phyloP scores from a whole-genome alignment of 768 basidiomycete species.

The Podaxis sp. region DNA sequence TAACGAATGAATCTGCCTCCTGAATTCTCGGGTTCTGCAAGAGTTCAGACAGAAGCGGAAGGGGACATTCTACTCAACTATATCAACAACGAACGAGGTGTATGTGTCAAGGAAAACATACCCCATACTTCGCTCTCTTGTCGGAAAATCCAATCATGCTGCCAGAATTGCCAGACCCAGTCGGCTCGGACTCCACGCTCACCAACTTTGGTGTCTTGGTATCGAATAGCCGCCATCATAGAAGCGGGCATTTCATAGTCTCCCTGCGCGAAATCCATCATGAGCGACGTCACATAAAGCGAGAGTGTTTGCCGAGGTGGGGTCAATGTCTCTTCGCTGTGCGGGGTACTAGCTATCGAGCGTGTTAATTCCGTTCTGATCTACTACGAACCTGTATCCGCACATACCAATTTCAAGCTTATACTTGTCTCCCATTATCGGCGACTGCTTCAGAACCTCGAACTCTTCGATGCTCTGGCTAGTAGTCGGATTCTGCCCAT shows the following conservation, averaged over 20 bases:
- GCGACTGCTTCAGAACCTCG: conserved; percentile 63
- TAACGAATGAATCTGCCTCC: conserved; percentile 65
- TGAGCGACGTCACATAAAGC: conserved; percentile 64
- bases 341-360: conserved; percentile 22
- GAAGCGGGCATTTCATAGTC: conserved; percentile 61
- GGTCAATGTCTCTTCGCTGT: conserved; percentile 20
- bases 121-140: conserved; percentile 75
- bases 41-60: conserved; percentile 61
- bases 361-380: conserved; percentile 9
- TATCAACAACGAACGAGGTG: background rate
- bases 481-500: conserved; percentile 26
- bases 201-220: conserved; percentile 56
- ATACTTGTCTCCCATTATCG: conserved; percentile 66
- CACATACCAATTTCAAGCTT: conserved; percentile 67
- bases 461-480: conserved; percentile 37
- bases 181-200: conserved; percentile 63
- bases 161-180: conserved; percentile 76
- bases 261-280: conserved; percentile 57
- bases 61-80: conserved; percentile 47
- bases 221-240: conserved; percentile 74
- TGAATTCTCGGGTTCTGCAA: conserved; percentile 57
- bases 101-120: conserved; percentile 27
- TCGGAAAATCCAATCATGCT: conserved; percentile 69
- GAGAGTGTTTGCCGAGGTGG: conserved; percentile 44
- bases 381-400: background rate